Base-by-base conservation (phyloP, 2,329 filamentous ascomycete genomes). In the Taxawa tesnikishii region DNA sequence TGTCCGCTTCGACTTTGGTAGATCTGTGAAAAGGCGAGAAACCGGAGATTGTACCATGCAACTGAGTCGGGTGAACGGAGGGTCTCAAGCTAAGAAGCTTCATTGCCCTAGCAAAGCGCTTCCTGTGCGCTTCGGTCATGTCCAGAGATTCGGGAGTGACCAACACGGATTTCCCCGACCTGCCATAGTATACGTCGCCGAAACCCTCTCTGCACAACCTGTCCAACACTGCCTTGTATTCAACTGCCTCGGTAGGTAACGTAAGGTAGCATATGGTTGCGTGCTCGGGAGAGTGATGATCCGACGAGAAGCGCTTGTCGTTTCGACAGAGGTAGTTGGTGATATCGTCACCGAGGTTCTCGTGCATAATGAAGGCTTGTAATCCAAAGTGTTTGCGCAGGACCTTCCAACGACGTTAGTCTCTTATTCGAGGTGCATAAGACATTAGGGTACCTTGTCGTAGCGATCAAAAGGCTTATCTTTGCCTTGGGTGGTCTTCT, bases 61-160 rank as follows among this genome's bases (percentile, higher is more conserved):
- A 17, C 9, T 32, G 30, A 7, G 30, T 26, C 9, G 30, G 30
- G 9, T 32, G 30, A 10, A 27, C 30, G 11, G 30, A 32, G 2
- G 21, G 30, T n/a, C 27, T 27, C 30, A 32, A 27, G 23, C 6
- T 17, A 4, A 32, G 30, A 3, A 8, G 15, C 7, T 10, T 2
- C 30, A 32, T 18, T 13, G 30, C 30, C 11, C n/a, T 15, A 27
- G 24, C 30, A 10, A 32, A 32, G 15, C 30, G 30, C 13, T 10
- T 3, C 9, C 17, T 23, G 10, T 32, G 24, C n/a, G 15, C 15
- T 13, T 27, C 15, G 1, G 30, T 32, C 11, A 27, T 6, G 3
- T 27, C n/a, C 6, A 32, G n/a, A 2, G 24, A 32, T 10, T 11
- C 17, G 24, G 18, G 30, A 9, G 26, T 25, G 5, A 32, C 15